Base-by-base conservation (phyloP, 495 filamentous ascomycete genomes). In the Xylona heveae region DNA sequence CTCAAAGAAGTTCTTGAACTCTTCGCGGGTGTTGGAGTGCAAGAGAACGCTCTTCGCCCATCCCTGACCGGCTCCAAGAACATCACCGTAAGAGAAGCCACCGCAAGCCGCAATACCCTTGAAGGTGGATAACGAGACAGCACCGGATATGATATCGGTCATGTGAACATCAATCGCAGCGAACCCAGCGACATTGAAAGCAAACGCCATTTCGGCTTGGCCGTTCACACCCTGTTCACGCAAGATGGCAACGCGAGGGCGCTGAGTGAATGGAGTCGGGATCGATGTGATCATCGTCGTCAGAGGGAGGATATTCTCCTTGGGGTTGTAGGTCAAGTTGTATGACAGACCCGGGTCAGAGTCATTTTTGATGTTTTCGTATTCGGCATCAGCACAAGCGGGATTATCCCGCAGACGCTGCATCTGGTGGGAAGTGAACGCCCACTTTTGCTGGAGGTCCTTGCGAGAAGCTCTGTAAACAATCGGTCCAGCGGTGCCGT, bases 11-110 rank as follows among this genome's bases (percentile, higher is more conserved):
- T 48, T 47, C 40, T 75, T 53, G 55, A 95, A 91, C 41, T 84
- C 73, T 28, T 54, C 56, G 19, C 82, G 68, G 3, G 77, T 72
- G 36, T 71, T 69, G 14, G 74, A 63, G 53, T 93, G 78, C 39
- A 85, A 63, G 5, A 93, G 65, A 23, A 95, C 82, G 3, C 76
- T 82, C 48, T 84, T 83, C n/a, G 90, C 83, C 88, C 88, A 97
- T 30, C 90, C 88, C 42, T 78, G 74, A 20, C 88, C 88, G 19
- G 90, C 90, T 34, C 85, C 90, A 3, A 95, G 69, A 23, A 94
- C 36, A 39, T 97, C 88, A 44, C 88, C 90, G 52, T 90, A 94
- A 9, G 81, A 91, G 66, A 97, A 97, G 34, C 88, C 90, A 40
- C 88, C 90, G 42, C 84, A 92, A 38, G 83, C 84, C 18, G 85